Conservation (phyloP, 2,329 filamentous ascomycete genomes). For the Davidsoniella australis region DNA sequence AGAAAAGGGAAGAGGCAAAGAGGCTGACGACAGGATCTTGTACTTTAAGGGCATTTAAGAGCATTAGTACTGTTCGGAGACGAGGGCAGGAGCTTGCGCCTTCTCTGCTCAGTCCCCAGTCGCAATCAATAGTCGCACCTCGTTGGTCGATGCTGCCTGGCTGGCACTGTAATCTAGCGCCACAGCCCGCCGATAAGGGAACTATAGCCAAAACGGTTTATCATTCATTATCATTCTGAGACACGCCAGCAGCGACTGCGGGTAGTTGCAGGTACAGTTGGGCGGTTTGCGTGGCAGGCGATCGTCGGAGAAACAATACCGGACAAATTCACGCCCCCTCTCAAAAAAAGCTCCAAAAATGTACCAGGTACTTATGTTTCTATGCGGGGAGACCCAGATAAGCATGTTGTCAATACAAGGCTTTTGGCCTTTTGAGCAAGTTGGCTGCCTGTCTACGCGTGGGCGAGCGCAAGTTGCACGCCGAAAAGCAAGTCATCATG, state of each 20-base stretch:
- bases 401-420: background rate
- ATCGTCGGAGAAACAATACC: constrained; percentile 1
- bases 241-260: too few species aligned
- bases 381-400: background rate
- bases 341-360: background rate
- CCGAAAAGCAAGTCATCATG: too few species aligned
- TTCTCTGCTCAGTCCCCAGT: background rate
- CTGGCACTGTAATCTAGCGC: background rate
- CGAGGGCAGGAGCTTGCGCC: background rate
- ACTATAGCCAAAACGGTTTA: background rate
- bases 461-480: too few species aligned
- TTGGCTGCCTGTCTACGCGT: too few species aligned
- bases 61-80: constrained; percentile 2
- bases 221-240: background rate
- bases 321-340: background rate
- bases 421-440: too few species aligned
- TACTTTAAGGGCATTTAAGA: background rate
- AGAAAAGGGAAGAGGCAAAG: background rate
- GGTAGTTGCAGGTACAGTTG: constrained; percentile 1
- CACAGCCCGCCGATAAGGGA: background rate
- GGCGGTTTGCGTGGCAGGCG: background rate
- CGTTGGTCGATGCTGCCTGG: background rate
- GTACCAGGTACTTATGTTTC: constrained; percentile 1
- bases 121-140: background rate
- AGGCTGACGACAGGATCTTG: constrained; percentile 3